These are phyloP conservation scores for Coemansia sp. DNA, from an alignment of 192 early-diverging fungal genomes.

Conservation along the genomic window DNA sequence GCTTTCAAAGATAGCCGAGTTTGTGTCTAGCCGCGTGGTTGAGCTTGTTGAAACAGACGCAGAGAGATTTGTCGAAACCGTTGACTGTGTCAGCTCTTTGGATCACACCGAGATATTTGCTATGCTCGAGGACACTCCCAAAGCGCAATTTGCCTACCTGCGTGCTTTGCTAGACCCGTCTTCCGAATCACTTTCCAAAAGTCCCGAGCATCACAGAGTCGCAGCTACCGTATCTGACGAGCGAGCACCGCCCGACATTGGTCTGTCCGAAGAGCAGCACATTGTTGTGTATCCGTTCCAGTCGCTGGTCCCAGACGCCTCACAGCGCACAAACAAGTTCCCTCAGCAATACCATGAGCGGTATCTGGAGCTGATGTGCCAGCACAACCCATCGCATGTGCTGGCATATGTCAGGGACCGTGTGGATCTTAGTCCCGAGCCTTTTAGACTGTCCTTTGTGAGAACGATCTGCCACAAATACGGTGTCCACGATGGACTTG, in stretches of 20 bases:
- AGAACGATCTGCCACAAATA: conserved; percentile 27
- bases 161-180: conserved; percentile 44
- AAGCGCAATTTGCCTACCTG: conserved; percentile 40
- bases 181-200: conserved; percentile 12
- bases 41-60: conserved; percentile 44
- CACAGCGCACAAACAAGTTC: conserved; percentile 19
- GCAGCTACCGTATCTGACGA: conserved; percentile 15
- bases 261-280: conserved; percentile 45
- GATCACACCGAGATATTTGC: conserved; percentile 22
- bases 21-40: conserved; percentile 14
- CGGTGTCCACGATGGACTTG: conserved; percentile 36
- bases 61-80: conserved; percentile 24
- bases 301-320: conserved; percentile 27
- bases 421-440: conserved; percentile 37
- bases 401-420: conserved; percentile 35
- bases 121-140: conserved; percentile 11
- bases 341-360: conserved; percentile 44
- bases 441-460: conserved; percentile 38
- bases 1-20: conserved; percentile 14
- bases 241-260: conserved; percentile 43
- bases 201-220: conserved; percentile 1
- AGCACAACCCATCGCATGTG: conserved; percentile 30
- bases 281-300: conserved; percentile 46
- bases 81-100: conserved; percentile 23
- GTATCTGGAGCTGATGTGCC: conserved; percentile 49